phyloP scores from a whole-genome alignment of 306 rosid genomes.

The Rosa persica region DNA sequence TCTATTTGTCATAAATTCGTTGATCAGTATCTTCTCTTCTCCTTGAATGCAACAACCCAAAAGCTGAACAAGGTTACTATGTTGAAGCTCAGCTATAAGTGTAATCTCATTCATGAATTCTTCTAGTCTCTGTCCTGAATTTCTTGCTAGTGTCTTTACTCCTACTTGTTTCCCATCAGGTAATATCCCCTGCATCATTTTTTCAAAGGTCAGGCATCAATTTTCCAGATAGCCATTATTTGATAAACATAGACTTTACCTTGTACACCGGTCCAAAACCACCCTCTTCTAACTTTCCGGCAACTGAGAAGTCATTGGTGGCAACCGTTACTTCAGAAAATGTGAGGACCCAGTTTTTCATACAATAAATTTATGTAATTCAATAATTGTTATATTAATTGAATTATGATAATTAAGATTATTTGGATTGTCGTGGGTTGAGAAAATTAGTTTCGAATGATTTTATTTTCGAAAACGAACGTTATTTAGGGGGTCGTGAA shows the following conservation, averaged over 20 bases:
- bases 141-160: slow-evolving; percentile 17
- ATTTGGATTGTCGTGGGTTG: too few species aligned
- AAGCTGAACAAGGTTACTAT: too few species aligned
- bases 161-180: slow-evolving; percentile 14
- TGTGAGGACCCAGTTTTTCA: too few species aligned
- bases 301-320: not conserved
- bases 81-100: slow-evolving; percentile 4
- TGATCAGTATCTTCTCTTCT: slow-evolving; percentile 20
- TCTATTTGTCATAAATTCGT: slow-evolving; percentile 15
- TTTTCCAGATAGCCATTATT: not conserved
- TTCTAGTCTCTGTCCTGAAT: slow-evolving; percentile 21
- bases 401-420: too few species aligned
- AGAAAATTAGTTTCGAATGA: too few species aligned
- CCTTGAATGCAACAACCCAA: too few species aligned
- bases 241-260: not conserved
- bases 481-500: too few species aligned
- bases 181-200: slow-evolving; percentile 2
- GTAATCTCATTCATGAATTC: slow-evolving; percentile 25
- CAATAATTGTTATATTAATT: too few species aligned
- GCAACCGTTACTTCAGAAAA: not conserved
- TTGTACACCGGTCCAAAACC: slow-evolving; percentile 30
- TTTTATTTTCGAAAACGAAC: too few species aligned
- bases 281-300: slow-evolving; percentile 11
- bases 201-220: not conserved
- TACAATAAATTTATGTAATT: too few species aligned